Percentiles rank a stretch among this genome's conserved stretches.
Conservation (phyloP, 1,139 yeast genomes). For the Magnusiomyces sp. region DNA sequence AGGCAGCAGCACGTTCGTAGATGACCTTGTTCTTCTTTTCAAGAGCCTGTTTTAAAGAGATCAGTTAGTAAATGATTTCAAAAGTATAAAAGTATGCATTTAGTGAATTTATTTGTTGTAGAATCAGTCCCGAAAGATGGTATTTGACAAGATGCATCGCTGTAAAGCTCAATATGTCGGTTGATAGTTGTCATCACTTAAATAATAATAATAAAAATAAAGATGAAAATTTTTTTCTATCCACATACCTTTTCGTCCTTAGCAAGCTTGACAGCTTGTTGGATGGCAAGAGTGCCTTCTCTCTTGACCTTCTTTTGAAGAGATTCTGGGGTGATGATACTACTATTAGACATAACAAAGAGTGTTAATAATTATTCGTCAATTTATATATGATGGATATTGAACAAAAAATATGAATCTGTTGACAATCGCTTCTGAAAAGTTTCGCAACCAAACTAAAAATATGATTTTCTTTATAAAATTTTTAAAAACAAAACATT, state of each 20-base stretch:
- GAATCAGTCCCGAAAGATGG: conserved; percentile 99
- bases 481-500: too few relatives aligned
- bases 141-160: conserved; percentile 90
- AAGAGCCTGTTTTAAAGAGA: background rate
- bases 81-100: background rate
- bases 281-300: conserved; percentile 47
- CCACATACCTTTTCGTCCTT: conserved; percentile 83
- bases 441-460: too few relatives aligned
- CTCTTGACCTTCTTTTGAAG: conserved; percentile 92
- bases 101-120: background rate
- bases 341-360: conserved; percentile 27
- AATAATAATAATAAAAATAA: conserved; percentile 9
- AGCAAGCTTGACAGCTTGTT: conserved; percentile 78
- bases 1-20: conserved; percentile 96
- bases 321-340: conserved; percentile 76
- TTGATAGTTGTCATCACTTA: conserved; percentile 17
- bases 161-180: conserved; percentile 28
- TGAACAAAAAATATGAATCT: too few relatives aligned
- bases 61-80: background rate
- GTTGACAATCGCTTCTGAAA: too few relatives aligned
- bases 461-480: too few relatives aligned
- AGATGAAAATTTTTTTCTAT: background rate
- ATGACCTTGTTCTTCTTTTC: conserved; percentile 74
- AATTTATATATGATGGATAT: too few relatives aligned
- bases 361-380: conserved; percentile 17